Conservation (phyloP, 129 eudicot species). For the Ambrosia trifida region DNA sequence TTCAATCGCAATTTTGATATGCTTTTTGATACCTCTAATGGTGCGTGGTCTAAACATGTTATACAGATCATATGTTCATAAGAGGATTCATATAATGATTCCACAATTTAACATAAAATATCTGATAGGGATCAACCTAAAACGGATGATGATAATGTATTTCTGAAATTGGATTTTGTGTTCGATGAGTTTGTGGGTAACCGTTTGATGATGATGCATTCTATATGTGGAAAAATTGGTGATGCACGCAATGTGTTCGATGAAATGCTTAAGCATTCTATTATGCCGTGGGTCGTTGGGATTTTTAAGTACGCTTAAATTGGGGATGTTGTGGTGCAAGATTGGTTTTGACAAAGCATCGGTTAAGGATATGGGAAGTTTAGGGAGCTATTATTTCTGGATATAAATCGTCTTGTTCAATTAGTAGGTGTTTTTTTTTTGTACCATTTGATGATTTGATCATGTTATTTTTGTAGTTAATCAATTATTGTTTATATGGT, state of each 20-base stretch:
- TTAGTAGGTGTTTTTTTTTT: too few species aligned
- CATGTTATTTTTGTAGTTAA: too few species aligned
- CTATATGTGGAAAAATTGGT: slow-evolving; percentile 35
- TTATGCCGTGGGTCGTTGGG: slow-evolving; percentile 59
- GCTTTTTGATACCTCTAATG: too few species aligned
- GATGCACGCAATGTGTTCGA: slow-evolving; percentile 52
- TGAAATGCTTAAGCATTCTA: slow-evolving; percentile 44
- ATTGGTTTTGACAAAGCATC: slow-evolving; percentile 52
- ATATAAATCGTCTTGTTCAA: slow-evolving; percentile 15
- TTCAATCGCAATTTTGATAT: too few species aligned
- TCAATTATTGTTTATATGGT: too few species aligned
- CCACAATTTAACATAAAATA: too few species aligned
- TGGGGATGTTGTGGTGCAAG: slow-evolving; percentile 49
- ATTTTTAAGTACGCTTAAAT: slow-evolving; percentile 53
- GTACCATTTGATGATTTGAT: too few species aligned
- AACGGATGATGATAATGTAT: too few species aligned
- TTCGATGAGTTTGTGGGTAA: slow-evolving; percentile 57
- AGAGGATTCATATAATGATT: too few species aligned
- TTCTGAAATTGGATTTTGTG: slow-evolving; percentile 46
- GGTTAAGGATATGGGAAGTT: slow-evolving; percentile 47
- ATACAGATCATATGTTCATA: too few species aligned
- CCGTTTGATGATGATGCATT: slow-evolving; percentile 47
- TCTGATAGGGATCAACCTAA: too few species aligned
- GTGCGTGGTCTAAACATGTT: too few species aligned
- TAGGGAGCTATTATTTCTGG: slow-evolving; percentile 70